Evolutionary conservation across 257 asterid species (phyloP), one percentile per base, ranked within the genome.

Genomic region (Fraxinus quadrangulata): DNA sequence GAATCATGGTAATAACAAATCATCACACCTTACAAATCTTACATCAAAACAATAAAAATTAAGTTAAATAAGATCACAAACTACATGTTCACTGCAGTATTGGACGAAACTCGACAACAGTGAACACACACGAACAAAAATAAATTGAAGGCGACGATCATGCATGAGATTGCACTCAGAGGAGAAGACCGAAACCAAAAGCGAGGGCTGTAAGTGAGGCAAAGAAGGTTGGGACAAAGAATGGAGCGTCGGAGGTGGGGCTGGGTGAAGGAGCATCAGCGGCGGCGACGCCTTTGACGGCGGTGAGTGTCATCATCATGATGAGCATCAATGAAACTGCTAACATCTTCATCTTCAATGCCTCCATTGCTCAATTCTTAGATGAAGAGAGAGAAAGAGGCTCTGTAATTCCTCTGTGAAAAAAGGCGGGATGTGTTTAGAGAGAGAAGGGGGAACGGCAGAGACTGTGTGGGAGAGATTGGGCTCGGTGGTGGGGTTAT

Each of bases 241-340:
- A 31, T 21, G 91, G 11, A 26, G 91, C 90, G 30, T 81, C 92
- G 30, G 94, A 88, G 65, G 83, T 4, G 5, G 94, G 94, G 34
- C 87, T 73, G 0, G 92, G 92, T 0, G 92, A 90, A 17, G 94
- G 92, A 66, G 86, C 85, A 8, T 81, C 85, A 6, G 89, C 83
- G 37, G 91, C 89, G 74, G 88, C 42, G 81, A 83, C 90, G 19
- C 87, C 84, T 56, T 80, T 82, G 37, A 86, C 66, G 86, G 86
- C 68, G 75, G 89, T 81, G 86, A 82, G 74, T 0, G 92, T 81
- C 82, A 83, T 26, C 82, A 84, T 59, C 83, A 76, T 33, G 23
- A 88, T 82, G 70, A 85, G 61, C 78, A 86, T 42, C 70, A 86
- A 70, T 74, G 88, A 81, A 75, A 81, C 80, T 26, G 72, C 69